Conservation (phyloP, 140 eudicot species). For the Oenanthe javanica region DNA sequence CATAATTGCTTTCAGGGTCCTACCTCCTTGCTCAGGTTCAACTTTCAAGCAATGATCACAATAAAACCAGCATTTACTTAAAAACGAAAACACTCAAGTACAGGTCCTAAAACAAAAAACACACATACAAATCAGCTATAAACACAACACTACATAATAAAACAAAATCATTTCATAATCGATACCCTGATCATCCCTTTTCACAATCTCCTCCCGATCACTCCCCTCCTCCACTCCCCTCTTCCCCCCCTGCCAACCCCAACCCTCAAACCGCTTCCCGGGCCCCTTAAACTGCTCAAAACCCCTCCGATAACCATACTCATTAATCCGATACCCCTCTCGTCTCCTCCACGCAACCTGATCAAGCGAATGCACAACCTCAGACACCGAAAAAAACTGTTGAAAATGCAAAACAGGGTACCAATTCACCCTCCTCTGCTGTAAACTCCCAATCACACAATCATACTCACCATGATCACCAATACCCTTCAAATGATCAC, state of each 20-base stretch:
- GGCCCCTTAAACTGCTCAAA: constrained; percentile 25
- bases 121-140: neutral
- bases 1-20: neutral
- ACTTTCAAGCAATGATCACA: neutral
- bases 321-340: constrained; percentile 20
- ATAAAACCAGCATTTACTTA: neutral
- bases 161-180: neutral
- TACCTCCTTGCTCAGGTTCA: no score
- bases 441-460: constrained; percentile 47
- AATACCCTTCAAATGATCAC: constrained; percentile 54
- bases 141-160: neutral
- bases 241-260: constrained; percentile 9
- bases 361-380: constrained; percentile 48
- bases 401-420: constrained; percentile 72
- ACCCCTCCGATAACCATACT: constrained; percentile 2
- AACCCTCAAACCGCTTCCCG: constrained; percentile 31
- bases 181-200: constrained; percentile 18
- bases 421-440: constrained; percentile 73
- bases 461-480: constrained; percentile 69
- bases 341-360: constrained; percentile 54
- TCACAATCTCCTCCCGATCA: neutral
- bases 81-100: neutral
- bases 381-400: constrained; percentile 58
- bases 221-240: neutral
- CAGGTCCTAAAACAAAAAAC: neutral